Percentiles rank a stretch among this genome's conserved stretches.
Conservation (phyloP, 164 flowering plant genomes). For the Kalanchoe fedtschenkoi region DNA sequence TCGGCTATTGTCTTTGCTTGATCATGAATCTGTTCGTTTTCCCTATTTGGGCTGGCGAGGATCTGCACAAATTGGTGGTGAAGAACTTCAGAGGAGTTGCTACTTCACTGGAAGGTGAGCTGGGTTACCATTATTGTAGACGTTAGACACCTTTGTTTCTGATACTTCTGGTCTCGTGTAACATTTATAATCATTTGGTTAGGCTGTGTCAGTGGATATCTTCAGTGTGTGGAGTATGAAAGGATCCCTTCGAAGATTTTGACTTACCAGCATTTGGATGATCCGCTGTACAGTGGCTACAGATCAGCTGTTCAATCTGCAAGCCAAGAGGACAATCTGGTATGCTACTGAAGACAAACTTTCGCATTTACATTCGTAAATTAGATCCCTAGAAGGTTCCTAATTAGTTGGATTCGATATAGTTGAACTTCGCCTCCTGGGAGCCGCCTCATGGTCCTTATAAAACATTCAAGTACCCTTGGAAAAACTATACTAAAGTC, state of each 20-base stretch:
- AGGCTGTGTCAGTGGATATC: constrained; percentile 71
- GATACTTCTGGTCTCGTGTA: not conserved
- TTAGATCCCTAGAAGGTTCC: not conserved
- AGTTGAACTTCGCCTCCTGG: constrained; percentile 53
- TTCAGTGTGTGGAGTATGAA: constrained; percentile 62
- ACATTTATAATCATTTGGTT: constrained; percentile 4
- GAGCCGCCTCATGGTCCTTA: constrained; percentile 96
- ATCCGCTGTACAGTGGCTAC: constrained; percentile 73
- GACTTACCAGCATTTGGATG: constrained; percentile 68
- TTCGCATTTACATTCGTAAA: not conserved
- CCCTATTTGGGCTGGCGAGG: constrained; percentile 95
- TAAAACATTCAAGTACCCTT: constrained; percentile 55
- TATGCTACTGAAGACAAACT: constrained; percentile 11
- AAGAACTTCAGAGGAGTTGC: constrained; percentile 74
- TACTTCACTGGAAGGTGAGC: constrained; percentile 49
- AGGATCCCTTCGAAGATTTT: constrained; percentile 76
- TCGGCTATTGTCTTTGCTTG: constrained; percentile 60
- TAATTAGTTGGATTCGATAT: not conserved
- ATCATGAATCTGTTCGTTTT: constrained; percentile 51
- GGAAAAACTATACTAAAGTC: constrained; percentile 63
- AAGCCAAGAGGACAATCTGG: constrained; percentile 66
- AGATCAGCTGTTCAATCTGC: constrained; percentile 72
- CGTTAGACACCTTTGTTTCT: not conserved
- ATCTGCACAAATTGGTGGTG: constrained; percentile 71
- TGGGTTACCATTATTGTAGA: not conserved